phyloP scores from a whole-genome alignment of 768 basidiomycete genomes.

The Tricholoma matsutake region DNA sequence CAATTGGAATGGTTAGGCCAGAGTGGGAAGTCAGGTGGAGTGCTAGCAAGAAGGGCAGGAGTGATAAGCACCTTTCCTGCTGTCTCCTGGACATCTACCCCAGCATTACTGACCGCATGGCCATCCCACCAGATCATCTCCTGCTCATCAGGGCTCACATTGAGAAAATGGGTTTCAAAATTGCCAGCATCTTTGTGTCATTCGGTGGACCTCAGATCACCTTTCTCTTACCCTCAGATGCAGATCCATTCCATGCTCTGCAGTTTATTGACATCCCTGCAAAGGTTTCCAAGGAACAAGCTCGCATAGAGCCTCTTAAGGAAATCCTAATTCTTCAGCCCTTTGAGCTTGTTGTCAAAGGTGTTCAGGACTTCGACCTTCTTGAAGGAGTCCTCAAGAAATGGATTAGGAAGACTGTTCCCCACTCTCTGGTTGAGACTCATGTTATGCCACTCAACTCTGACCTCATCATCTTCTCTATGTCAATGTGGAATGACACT shows the following conservation, averaged over 20 bases:
- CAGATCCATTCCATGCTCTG: too few species aligned
- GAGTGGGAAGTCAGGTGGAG: constrained; percentile 8
- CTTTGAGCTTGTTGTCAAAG: constrained; percentile 5
- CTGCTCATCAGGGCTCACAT: background rate
- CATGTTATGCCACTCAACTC: background rate
- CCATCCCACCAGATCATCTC: too few species aligned
- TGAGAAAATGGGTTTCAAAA: too few species aligned
- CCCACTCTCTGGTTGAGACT: background rate
- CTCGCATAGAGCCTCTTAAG: too few species aligned
- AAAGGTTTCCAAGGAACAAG: too few species aligned
- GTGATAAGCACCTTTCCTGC: constrained; percentile 1
- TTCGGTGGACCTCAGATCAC: constrained; percentile 9
- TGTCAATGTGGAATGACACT: background rate
- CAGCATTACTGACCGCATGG: too few species aligned
- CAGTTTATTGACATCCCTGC: too few species aligned
- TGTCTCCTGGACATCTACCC: too few species aligned
- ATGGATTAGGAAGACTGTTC: too few species aligned
- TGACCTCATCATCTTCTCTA: background rate
- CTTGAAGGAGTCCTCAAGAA: background rate
- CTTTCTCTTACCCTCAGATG: too few species aligned
- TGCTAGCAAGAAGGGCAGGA: background rate
- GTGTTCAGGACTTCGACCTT: background rate
- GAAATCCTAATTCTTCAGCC: constrained; percentile 1
- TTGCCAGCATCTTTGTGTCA: constrained; percentile 1
- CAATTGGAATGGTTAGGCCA: background rate